Evolutionary conservation across 2,329 filamentous ascomycete genomes (phyloP).

Genomic region (Basipetospora chlamydospora): DNA sequence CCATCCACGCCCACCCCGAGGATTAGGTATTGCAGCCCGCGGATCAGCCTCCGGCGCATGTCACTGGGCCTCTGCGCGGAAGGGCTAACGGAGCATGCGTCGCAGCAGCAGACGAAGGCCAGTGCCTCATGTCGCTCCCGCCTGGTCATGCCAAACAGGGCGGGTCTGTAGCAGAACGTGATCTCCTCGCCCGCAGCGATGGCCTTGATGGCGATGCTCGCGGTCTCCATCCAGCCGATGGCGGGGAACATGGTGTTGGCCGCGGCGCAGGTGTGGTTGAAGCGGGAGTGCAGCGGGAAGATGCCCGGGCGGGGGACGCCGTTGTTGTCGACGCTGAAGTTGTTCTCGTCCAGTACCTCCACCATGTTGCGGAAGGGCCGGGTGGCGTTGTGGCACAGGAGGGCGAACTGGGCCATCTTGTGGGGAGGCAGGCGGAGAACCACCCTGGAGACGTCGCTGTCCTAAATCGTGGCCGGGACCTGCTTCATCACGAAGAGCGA

Average conservation of each 20-base stretch:
- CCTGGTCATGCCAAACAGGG: no score
- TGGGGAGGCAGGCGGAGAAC: no score
- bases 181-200: background rate
- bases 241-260: background rate
- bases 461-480: background rate
- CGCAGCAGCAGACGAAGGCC: background rate
- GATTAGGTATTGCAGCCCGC: background rate
- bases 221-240: background rate
- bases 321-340: background rate
- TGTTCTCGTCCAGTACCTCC: background rate
- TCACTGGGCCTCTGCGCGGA: background rate
- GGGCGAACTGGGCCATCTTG: background rate
- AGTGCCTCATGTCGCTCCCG: background rate
- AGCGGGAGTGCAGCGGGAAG: background rate
- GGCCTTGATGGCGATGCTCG: background rate
- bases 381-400: background rate
- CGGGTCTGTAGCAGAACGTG: background rate
- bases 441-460: background rate
- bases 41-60: background rate
- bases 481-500: background rate
- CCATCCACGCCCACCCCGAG: background rate
- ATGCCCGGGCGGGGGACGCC: background rate
- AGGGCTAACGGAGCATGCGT: background rate
- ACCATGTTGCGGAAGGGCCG: background rate
- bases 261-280: conserved; percentile 2